Evolutionary conservation across 345 rosid species (phyloP), one percentile per base, ranked within the genome.

Genomic region (Heritiera fomes): DNA sequence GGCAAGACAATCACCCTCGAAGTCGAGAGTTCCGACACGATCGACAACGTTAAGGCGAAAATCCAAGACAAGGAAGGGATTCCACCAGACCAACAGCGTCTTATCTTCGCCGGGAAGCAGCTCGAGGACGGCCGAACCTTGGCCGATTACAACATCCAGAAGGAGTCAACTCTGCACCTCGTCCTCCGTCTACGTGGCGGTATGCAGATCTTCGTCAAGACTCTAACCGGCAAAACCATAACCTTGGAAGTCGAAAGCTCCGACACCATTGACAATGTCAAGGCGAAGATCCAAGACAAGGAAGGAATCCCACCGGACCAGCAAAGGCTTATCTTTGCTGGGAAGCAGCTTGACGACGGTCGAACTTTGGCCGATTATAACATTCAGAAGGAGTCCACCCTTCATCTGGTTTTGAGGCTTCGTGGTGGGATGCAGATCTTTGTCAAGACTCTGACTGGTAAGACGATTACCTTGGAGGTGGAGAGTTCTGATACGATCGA

Each of bases 381-480:
- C 63, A 85, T 85, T 1, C 87, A 85, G 69, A 85, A 85, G 80
- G 87, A 85, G 58, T 87, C 89, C 0, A 87, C 89, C 0, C 87
- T 87, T 46, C 89, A 86, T 52, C 32, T 86, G 41, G 89, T 86
- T 0, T 38, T 86, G 28, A 67, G 89, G 55, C 87, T 86, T 0
- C 87, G 89, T 63, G 89, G 89, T 0, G 89, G 89, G 10, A 86
- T 86, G 89, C 89, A 86, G 68, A 86, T 87, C 3, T 87, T 87
- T 2, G 85, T 85, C 0, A 85, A 85, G 79, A 85, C 87, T 3
- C 14, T 85, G 5, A 85, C 87, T 0, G 87, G 85, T 0, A 85
- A 85, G 82, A 85, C 85, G 0, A 85, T 85, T 8, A 82, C 87
- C 10, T 41, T 85, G 2, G 87, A 85, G 40, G 87, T 85, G 0